These are phyloP conservation scores for Vickermania ingenoplastis DNA, from an alignment of 208 protist species.

Conservation along the genomic window DNA sequence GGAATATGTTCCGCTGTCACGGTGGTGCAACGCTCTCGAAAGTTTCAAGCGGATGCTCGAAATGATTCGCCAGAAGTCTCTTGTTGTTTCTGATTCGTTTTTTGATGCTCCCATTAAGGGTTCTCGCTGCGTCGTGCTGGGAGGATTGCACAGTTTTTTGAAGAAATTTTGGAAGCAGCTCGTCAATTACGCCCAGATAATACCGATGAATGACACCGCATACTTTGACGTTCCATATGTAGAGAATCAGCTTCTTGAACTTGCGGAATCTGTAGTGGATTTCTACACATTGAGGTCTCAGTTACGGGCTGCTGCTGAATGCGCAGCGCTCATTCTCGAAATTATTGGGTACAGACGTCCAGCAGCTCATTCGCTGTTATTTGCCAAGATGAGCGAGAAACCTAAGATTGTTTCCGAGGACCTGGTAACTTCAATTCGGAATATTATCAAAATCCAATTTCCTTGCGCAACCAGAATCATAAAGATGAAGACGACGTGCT, in stretches of 20 bases:
- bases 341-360: conserved; percentile 59
- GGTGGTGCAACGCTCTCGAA: conserved; percentile 21
- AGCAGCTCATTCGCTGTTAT: conserved; percentile 63
- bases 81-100: conserved; percentile 42
- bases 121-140: neutral
- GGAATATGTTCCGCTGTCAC: conserved; percentile 12
- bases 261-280: conserved; percentile 42
- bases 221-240: conserved; percentile 49
- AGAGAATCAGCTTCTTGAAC: conserved; percentile 59
- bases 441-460: conserved; percentile 34
- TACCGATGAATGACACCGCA: conserved; percentile 10
- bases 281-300: conserved; percentile 36
- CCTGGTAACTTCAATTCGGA: conserved; percentile 44
- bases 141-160: conserved; percentile 20
- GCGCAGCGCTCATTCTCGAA: conserved; percentile 47
- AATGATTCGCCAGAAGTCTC: conserved; percentile 12
- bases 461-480: conserved; percentile 19
- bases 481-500: conserved; percentile 31
- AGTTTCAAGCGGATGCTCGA: conserved; percentile 29
- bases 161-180: conserved; percentile 36
- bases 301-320: conserved; percentile 22
- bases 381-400: conserved; percentile 12
- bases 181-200: conserved; percentile 31
- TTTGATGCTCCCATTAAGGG: conserved; percentile 33
- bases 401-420: conserved; percentile 36